A percentile compares a stretch with the other conserved stretches of the same genome.
Evolutionary conservation across 345 rosid genomes (phyloP).

Genomic region (Bretschneidera sinensis): DNA sequence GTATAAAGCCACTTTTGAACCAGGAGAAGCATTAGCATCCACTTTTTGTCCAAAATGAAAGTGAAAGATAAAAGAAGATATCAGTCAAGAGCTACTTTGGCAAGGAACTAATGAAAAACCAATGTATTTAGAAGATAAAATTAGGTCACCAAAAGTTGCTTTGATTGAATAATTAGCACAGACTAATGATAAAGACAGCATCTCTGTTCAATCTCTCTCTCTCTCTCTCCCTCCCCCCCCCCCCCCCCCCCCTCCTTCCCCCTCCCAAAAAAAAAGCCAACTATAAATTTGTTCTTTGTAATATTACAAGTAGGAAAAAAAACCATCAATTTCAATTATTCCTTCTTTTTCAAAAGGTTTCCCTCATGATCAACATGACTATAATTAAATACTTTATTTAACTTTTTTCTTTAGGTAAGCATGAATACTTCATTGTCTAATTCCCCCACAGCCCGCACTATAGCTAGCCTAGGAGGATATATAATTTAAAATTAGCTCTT

Average conservation of each 20-base stretch:
- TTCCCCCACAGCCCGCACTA: background rate
- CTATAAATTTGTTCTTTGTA: background rate
- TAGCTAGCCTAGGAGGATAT: too few relatives aligned
- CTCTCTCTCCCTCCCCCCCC: background rate
- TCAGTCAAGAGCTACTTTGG: constrained; percentile 15
- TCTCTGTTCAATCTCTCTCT: background rate
- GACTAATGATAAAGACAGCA: background rate
- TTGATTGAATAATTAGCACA: constrained; percentile 15
- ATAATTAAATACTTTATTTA: constrained; percentile 11
- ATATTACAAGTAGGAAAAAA: constrained; percentile 3
- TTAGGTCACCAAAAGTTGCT: constrained; percentile 21
- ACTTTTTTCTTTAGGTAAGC: background rate
- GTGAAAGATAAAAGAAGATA: background rate
- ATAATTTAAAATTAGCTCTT: too few relatives aligned
- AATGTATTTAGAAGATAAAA: constrained; percentile 5
- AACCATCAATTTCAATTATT: constrained; percentile 7
- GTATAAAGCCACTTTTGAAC: too few relatives aligned
- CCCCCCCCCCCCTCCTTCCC: background rate
- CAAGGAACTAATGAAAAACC: constrained; percentile 17
- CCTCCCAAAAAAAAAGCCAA: too few relatives aligned
- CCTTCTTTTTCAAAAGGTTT: constrained; percentile 1
- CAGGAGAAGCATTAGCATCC: too few relatives aligned
- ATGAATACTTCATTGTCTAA: background rate
- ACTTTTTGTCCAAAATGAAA: too few relatives aligned
- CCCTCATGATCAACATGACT: constrained; percentile 13